phyloP scores from a whole-genome alignment of 768 basidiomycete species.

The Pulveroboletus frians region DNA sequence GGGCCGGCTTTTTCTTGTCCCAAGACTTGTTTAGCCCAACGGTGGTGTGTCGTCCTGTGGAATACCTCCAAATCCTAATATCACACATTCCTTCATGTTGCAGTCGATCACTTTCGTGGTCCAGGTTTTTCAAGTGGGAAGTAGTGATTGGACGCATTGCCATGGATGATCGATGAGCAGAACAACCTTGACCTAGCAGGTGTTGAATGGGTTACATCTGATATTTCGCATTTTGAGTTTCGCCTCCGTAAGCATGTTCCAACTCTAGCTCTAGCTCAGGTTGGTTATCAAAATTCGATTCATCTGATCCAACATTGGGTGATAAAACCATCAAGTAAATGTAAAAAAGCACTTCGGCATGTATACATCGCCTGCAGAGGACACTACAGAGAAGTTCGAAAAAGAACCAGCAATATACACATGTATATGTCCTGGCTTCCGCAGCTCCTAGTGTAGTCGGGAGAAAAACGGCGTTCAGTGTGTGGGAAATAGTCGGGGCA shows the following conservation, averaged over 20 bases:
- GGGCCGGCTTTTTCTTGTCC: neutral
- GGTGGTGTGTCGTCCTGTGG: too few species aligned
- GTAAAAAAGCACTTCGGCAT: neutral
- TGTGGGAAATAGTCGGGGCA: neutral
- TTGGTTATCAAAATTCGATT: neutral
- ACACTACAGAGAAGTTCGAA: slow-evolving; percentile 2
- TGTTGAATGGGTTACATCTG: neutral
- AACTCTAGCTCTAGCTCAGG: too few species aligned
- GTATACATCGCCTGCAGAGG: neutral
- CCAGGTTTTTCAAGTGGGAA: neutral
- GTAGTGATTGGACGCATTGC: neutral
- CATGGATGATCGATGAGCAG: neutral
- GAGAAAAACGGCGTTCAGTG: neutral
- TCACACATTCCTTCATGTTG: neutral
- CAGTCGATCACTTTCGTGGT: neutral
- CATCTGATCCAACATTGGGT: neutral
- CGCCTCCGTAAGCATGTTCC: neutral
- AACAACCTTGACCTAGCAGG: neutral
- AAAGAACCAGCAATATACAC: neutral
- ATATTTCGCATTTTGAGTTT: too few species aligned
- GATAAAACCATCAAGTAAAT: neutral
- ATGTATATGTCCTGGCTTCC: neutral
- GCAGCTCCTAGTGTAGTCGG: neutral
- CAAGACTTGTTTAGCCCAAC: neutral
- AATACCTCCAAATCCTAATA: too few species aligned